These are phyloP conservation scores for Solanum chmielewskii DNA, from an alignment of 257 asterid species.

Conservation along the genomic window DNA sequence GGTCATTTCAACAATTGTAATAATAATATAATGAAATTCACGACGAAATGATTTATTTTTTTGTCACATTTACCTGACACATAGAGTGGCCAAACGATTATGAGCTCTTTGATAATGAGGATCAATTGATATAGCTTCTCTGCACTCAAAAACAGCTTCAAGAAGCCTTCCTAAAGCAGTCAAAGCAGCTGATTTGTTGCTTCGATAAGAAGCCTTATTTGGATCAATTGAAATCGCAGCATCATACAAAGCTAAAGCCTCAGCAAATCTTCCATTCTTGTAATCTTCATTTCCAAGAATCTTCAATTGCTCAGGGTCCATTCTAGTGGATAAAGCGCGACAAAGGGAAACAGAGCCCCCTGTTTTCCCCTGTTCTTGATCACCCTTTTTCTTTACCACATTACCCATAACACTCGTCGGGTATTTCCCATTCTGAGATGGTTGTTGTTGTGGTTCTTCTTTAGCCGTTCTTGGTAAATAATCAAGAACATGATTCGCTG, in stretches of 20 bases:
- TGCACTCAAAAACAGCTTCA: slow-evolving; percentile 86
- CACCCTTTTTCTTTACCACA: slow-evolving; percentile 30
- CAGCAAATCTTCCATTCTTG: slow-evolving; percentile 86
- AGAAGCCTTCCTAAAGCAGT: slow-evolving; percentile 81
- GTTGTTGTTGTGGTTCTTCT: slow-evolving; percentile 13
- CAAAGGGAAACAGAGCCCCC: slow-evolving; percentile 39
- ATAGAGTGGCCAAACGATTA: slow-evolving; percentile 62
- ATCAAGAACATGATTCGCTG: slow-evolving; percentile 12
- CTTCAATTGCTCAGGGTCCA: slow-evolving; percentile 91
- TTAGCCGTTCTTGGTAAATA: slow-evolving; percentile 21
- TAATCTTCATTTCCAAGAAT: slow-evolving; percentile 94
- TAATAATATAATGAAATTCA: background rate
- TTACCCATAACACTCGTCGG: slow-evolving; percentile 40
- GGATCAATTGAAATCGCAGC: slow-evolving; percentile 94
- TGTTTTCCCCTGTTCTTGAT: slow-evolving; percentile 28
- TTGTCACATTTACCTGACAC: slow-evolving; percentile 30
- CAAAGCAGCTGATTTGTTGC: slow-evolving; percentile 96
- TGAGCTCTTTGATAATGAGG: slow-evolving; percentile 77
- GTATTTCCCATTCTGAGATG: slow-evolving; percentile 14
- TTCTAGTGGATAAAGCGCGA: slow-evolving; percentile 72
- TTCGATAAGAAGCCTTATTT: slow-evolving; percentile 78
- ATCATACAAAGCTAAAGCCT: slow-evolving; percentile 77
- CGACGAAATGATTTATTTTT: background rate
- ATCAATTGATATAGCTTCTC: slow-evolving; percentile 71
- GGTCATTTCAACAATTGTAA: background rate